These are phyloP conservation scores for Quercus lobata DNA, from an alignment of 331 rosid genomes.

Conservation along the genomic window DNA sequence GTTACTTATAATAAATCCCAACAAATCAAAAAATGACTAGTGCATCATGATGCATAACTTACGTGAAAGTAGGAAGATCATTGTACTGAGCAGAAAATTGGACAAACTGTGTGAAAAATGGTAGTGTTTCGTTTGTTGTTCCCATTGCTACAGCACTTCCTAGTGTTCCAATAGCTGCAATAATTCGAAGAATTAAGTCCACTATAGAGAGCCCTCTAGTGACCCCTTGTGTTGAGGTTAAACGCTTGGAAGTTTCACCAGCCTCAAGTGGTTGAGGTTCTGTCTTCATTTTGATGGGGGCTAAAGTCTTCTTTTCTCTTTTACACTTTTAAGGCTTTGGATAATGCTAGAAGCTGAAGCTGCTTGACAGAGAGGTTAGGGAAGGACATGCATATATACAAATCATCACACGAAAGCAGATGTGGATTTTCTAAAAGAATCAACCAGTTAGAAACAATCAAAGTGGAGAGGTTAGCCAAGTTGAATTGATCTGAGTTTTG, in stretches of 20 bases:
- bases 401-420: neutral
- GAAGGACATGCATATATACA: constrained; percentile 3
- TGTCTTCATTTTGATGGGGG: constrained; percentile 34
- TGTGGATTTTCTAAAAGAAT: neutral
- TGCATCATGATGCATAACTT: constrained; percentile 1
- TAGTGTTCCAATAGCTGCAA: constrained; percentile 49
- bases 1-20: no score
- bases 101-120: constrained; percentile 40
- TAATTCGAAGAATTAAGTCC: constrained; percentile 56
- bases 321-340: neutral
- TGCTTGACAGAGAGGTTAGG: neutral
- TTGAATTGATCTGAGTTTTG: neutral
- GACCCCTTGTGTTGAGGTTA: constrained; percentile 12
- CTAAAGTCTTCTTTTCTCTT: neutral
- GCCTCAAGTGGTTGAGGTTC: constrained; percentile 5
- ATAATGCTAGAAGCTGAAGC: neutral
- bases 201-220: constrained; percentile 48
- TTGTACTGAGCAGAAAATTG: constrained; percentile 63
- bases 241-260: constrained; percentile 26
- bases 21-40: no score
- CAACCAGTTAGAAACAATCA: neutral
- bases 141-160: constrained; percentile 68
- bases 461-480: neutral
- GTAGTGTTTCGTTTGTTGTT: constrained; percentile 56
- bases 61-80: constrained; percentile 69